Evolutionary conservation across 2,329 filamentous ascomycete species (phyloP).

Genomic region (Colletotrichum sp.): DNA sequence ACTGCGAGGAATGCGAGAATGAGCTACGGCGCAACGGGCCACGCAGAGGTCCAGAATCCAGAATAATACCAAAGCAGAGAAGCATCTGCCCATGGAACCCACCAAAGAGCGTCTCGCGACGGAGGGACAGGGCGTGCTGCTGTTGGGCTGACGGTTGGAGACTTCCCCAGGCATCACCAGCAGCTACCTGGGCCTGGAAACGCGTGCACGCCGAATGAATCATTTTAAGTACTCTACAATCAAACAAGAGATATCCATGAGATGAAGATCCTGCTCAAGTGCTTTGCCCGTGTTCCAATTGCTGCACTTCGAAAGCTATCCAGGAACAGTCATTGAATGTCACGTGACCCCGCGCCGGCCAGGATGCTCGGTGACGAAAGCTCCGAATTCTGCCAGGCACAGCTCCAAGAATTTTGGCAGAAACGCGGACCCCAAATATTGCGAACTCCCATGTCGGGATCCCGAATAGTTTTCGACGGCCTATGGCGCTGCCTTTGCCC

Average conservation of each 20-base stretch:
- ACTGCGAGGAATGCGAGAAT: neutral
- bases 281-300: too few species aligned
- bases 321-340: neutral
- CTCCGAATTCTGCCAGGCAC: neutral
- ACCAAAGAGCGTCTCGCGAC: neutral
- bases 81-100: neutral
- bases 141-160: neutral
- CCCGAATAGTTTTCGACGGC: conserved; percentile 55
- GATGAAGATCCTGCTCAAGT: neutral
- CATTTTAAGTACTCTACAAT: conserved; percentile 3
- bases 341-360: conserved; percentile 1
- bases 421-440: neutral
- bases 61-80: neutral
- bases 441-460: conserved; percentile 37
- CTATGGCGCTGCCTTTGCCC: conserved; percentile 71
- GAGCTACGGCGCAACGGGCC: neutral
- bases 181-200: neutral
- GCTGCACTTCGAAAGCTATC: neutral
- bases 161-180: neutral
- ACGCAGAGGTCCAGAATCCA: neutral
- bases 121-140: neutral
- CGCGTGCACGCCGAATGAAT: neutral
- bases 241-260: neutral
- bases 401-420: neutral
- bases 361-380: neutral